These are phyloP conservation scores for Coriolopsis trogii DNA, from an alignment of 1,284 basidiomycete species.

Conservation along the genomic window DNA sequence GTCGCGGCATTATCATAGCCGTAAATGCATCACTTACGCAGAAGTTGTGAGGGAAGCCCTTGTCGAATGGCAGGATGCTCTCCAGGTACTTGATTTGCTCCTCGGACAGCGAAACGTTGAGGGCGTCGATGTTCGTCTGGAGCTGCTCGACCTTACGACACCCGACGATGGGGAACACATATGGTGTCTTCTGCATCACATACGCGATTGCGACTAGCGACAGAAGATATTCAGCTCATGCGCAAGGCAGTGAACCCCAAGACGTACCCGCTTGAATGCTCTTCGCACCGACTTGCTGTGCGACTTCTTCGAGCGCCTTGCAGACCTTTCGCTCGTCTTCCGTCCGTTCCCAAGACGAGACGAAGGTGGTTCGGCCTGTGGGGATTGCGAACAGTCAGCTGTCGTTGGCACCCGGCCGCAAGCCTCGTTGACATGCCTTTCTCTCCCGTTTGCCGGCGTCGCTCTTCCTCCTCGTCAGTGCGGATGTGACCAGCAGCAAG, in stretches of 20 bases:
- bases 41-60: conserved; percentile 43
- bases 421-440: conserved; percentile 26
- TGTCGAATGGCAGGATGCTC: conserved; percentile 42
- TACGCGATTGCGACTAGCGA: conserved; percentile 50
- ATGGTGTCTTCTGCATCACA: conserved; percentile 49
- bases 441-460: conserved; percentile 44
- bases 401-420: not conserved
- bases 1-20: not conserved
- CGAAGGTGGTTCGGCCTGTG: conserved; percentile 30
- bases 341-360: conserved; percentile 42
- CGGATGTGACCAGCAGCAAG: conserved; percentile 51
- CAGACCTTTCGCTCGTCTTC: conserved; percentile 43
- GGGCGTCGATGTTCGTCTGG: conserved; percentile 48
- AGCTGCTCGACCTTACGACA: conserved; percentile 56
- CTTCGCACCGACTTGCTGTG: conserved; percentile 41
- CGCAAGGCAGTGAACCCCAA: not conserved
- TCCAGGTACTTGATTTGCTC: conserved; percentile 52
- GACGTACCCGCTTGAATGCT: conserved; percentile 27
- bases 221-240: conserved; percentile 24
- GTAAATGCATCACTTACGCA: not conserved
- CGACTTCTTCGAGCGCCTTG: conserved; percentile 49
- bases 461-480: conserved; percentile 49
- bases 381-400: not conserved
- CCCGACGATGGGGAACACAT: conserved; percentile 48
- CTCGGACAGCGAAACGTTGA: conserved; percentile 43